phyloP scores from a whole-genome alignment of 305 asterid species.

The Lippia alba region DNA sequence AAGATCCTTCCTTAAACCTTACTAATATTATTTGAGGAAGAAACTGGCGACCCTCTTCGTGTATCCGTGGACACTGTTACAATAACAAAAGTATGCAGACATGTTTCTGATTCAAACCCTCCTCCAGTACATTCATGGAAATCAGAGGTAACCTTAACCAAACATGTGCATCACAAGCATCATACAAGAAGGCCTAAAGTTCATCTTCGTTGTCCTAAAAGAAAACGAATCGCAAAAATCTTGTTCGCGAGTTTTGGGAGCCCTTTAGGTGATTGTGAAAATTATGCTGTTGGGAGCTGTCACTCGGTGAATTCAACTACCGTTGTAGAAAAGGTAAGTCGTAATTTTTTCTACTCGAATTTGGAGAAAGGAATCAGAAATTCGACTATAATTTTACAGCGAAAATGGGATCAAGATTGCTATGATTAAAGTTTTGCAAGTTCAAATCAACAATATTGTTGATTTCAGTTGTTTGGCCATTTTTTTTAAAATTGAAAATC shows the following conservation, averaged over 20 bases:
- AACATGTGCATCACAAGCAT: conserved; percentile 28
- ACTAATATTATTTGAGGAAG: conserved; percentile 81
- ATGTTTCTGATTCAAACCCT: conserved; percentile 45
- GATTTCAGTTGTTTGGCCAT: no score
- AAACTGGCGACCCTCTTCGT: conserved; percentile 66
- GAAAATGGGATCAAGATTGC: no score
- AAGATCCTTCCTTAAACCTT: conserved; percentile 75
- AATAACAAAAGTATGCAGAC: conserved; percentile 59
- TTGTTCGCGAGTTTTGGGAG: conserved; percentile 65
- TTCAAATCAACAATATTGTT: no score
- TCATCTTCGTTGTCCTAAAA: conserved; percentile 44
- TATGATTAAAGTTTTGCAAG: no score
- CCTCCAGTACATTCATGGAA: conserved; percentile 40
- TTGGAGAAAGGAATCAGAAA: no score
- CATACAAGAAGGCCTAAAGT: conserved; percentile 45
- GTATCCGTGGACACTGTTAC: conserved; percentile 67
- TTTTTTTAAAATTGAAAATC: no score
- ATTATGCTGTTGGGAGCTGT: conserved; percentile 53
- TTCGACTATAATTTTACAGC: no score
- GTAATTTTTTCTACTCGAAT: no score
- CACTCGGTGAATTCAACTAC: conserved; percentile 57
- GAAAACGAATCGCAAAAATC: conserved; percentile 40
- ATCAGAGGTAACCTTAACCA: conserved; percentile 4
- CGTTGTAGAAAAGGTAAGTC: conserved; percentile 56
- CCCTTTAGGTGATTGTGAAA: conserved; percentile 57